Evolutionary conservation across 2,329 filamentous ascomycete genomes (phyloP).

Genomic region (Sphaceloma murrayae): DNA sequence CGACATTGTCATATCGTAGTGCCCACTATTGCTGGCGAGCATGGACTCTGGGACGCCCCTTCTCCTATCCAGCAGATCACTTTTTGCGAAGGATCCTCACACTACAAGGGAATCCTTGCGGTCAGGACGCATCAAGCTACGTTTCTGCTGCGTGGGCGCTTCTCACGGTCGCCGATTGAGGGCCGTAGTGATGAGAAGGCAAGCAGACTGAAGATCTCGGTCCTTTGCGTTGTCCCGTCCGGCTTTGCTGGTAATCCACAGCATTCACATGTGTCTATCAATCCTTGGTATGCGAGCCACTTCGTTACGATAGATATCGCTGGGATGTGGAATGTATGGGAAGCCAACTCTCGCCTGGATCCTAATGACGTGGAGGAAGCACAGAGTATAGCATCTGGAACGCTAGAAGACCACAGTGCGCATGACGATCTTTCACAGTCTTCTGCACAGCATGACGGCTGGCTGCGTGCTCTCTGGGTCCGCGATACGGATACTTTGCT

Average conservation of each 20-base stretch:
- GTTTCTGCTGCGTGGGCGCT: conserved; percentile 39
- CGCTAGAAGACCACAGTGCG: not conserved
- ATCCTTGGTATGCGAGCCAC: conserved; percentile 51
- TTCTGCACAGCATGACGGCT: conserved; percentile 37
- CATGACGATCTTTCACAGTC: conserved; percentile 28
- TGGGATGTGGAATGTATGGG: conserved; percentile 61
- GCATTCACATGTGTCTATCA: conserved; percentile 58
- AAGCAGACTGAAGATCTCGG: not conserved
- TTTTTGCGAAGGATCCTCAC: conserved; percentile 37
- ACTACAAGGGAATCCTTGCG: conserved; percentile 39
- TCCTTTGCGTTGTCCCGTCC: conserved; percentile 13
- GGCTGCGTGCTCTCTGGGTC: conserved; percentile 43
- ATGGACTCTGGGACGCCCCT: conserved; percentile 46
- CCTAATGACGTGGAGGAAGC: conserved; percentile 6
- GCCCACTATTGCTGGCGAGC: conserved; percentile 39
- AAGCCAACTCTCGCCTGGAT: conserved; percentile 35
- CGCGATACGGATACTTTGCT: conserved; percentile 40
- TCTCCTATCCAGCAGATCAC: conserved; percentile 46
- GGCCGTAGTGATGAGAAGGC: not conserved
- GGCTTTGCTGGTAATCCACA: conserved; percentile 7
- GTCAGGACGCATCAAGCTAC: conserved; percentile 40
- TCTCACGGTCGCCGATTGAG: conserved; percentile 22
- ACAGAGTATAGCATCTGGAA: conserved; percentile 10
- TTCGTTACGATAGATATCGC: conserved; percentile 56
- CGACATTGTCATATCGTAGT: conserved; percentile 41